These are phyloP conservation scores for Ophiocordyceps camponoti-rufipedis DNA, from an alignment of 2,329 filamentous ascomycete genomes.

Conservation along the genomic window DNA sequence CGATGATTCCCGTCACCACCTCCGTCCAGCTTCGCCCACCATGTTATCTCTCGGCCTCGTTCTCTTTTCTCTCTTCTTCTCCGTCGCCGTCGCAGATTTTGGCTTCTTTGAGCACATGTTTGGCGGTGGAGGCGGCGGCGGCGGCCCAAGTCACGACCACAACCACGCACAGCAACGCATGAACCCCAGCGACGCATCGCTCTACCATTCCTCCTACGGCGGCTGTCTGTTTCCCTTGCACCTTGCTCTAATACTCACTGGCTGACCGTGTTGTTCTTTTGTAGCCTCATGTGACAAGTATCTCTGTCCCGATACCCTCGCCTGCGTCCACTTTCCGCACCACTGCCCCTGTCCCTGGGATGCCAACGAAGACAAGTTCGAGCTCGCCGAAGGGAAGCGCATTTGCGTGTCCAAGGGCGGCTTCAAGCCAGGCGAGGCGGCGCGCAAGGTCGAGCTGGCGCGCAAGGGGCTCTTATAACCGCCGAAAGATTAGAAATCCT, in stretches of 20 bases:
- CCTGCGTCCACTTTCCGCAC: constrained; percentile 90
- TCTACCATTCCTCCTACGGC: constrained; percentile 59
- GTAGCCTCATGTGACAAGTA: constrained; percentile 80
- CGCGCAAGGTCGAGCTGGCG: constrained; percentile 61
- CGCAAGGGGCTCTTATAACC: constrained; percentile 53
- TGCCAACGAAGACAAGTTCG: constrained; percentile 59
- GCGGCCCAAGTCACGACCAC: constrained; percentile 16
- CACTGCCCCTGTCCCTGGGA: constrained; percentile 89
- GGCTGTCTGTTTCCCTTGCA: constrained; percentile 28
- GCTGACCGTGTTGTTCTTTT: neutral
- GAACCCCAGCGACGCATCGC: constrained; percentile 63
- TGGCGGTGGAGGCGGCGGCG: constrained; percentile 29
- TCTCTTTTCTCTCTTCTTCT: constrained; percentile 40
- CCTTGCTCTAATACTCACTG: neutral
- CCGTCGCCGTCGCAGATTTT: constrained; percentile 61
- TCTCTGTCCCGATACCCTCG: constrained; percentile 82
- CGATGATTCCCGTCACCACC: neutral
- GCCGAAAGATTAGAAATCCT: neutral
- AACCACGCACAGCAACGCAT: constrained; percentile 50
- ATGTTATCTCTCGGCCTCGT: constrained; percentile 18
- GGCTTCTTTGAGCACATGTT: constrained; percentile 98
- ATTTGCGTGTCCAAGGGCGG: constrained; percentile 62
- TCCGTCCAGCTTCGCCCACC: constrained; percentile 2
- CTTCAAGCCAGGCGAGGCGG: constrained; percentile 52
- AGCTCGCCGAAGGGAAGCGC: constrained; percentile 50